These are phyloP conservation scores for Ophiostoma montium DNA, from an alignment of 2,329 filamentous ascomycete genomes.

Conservation along the genomic window DNA sequence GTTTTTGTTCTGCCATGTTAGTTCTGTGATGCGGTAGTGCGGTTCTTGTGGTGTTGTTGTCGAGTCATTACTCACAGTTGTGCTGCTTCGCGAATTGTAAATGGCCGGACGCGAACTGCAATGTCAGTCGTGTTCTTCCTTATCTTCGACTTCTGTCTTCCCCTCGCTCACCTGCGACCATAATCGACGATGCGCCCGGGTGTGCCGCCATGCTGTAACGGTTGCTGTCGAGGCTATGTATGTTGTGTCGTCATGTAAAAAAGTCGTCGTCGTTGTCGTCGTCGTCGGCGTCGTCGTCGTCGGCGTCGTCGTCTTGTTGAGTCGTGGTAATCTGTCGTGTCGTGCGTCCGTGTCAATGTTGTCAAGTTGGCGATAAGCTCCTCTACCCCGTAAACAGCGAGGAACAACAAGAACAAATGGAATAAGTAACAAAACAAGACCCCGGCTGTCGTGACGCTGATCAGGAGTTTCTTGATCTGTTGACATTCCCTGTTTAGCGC, in stretches of 20 bases:
- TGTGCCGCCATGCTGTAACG: conserved; percentile 20
- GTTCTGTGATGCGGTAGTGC: neutral
- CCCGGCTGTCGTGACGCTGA: neutral
- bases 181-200: conserved; percentile 42
- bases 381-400: too few relatives aligned
- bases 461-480: neutral
- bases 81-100: conserved; percentile 83
- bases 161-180: conserved; percentile 34
- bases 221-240: neutral
- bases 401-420: neutral
- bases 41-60: neutral
- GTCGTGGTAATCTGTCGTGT: too few relatives aligned
- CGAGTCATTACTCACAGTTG: conserved; percentile 48
- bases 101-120: conserved; percentile 54
- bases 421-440: too few relatives aligned
- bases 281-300: neutral
- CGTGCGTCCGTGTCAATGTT: too few relatives aligned
- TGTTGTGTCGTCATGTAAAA: neutral
- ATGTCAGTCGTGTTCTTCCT: neutral
- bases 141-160: neutral
- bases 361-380: too few relatives aligned
- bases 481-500: neutral
- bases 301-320: neutral
- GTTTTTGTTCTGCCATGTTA: conserved; percentile 35
- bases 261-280: neutral